Evolutionary conservation across 1,139 yeast species (phyloP).

Genomic region (Nakaseomyces kungkrabaensis): DNA sequence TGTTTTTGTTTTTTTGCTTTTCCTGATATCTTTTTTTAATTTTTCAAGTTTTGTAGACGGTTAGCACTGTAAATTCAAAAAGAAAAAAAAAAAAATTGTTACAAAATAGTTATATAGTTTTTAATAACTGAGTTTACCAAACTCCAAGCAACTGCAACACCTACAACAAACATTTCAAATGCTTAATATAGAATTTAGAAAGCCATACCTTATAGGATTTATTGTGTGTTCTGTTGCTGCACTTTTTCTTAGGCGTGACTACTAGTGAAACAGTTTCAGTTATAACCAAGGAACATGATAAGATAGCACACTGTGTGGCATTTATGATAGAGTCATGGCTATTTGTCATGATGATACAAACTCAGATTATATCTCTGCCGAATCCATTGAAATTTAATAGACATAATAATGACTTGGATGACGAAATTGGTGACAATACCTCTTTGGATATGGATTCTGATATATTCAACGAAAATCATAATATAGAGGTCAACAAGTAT

Average conservation of each 20-base stretch:
- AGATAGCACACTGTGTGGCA: slow-evolving; percentile 39
- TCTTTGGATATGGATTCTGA: neutral
- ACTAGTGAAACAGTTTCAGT: slow-evolving; percentile 38
- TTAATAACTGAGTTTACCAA: too few species aligned
- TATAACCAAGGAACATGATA: slow-evolving; percentile 41
- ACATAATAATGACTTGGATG: neutral
- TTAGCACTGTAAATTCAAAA: too few species aligned
- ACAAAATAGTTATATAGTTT: too few species aligned
- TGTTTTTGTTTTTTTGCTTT: slow-evolving; percentile 17
- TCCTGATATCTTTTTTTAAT: slow-evolving; percentile 15
- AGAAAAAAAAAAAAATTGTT: too few species aligned
- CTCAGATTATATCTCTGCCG: neutral
- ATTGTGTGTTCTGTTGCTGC: slow-evolving; percentile 12
- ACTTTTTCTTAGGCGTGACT: slow-evolving; percentile 28
- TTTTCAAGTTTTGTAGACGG: neutral
- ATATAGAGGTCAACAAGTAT: slow-evolving; percentile 26
- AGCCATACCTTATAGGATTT: slow-evolving; percentile 18
- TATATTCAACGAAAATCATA: neutral
- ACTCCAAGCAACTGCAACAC: too few species aligned
- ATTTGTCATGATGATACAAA: slow-evolving; percentile 33
- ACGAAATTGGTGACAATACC: neutral
- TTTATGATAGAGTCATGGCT: slow-evolving; percentile 42
- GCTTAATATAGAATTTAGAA: slow-evolving; percentile 5
- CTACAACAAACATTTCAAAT: neutral
- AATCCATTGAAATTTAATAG: neutral